Base-by-base conservation (phyloP, 1,284 basidiomycete species). In the Melanopsichium pennsylvanicum region DNA sequence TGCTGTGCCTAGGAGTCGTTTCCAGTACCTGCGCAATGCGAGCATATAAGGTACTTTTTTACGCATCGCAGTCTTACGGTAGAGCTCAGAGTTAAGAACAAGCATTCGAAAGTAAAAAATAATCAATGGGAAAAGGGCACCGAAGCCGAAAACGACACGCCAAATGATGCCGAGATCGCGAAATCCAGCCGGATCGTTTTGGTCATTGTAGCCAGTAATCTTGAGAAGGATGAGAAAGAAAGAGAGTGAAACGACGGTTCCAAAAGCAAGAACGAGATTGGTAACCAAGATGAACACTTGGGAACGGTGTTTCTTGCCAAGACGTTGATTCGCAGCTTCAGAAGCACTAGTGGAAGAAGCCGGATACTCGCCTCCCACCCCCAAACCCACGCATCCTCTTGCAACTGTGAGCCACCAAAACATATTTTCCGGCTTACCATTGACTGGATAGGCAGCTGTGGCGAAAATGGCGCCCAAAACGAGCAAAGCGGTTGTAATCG, bases 351-450 rank as follows among this genome's bases (percentile, higher is more conserved):
- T 87, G 2, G 86, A 87, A 11, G 87, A 88, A 2, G 88, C 88
- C 0, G 89, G 89, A 78, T 91, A 91, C 82, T 91, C 89, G 12
- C 89, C 89, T 21, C 89, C 88, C 6, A 88, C 88, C 72, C 89
- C 89, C 35, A 90, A 83, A 36, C 89, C 89, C 31, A 87, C 88
- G 26, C 88, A 84, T 23, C 89, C 89, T 69, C 88, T 84, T 12
- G 89, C 87, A 59, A 91, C 82, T 0, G 89, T 89, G 63, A 90
- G 82, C 81, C 88, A 89, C 90, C 90, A 91, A 75, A 90, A 89
- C 38, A 91, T 82, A 22, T 88, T 88, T 1, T 46, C 52, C 2
- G 72, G 83, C 70, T 46, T 83, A 42, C 86, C 87, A 37, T 86
- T 81, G 1, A 85, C 84, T 2, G 88, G 89, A 70, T 88, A 85